Base-by-base conservation (phyloP, 805 yeast genomes). In the Kluyveromyces starmeri region DNA sequence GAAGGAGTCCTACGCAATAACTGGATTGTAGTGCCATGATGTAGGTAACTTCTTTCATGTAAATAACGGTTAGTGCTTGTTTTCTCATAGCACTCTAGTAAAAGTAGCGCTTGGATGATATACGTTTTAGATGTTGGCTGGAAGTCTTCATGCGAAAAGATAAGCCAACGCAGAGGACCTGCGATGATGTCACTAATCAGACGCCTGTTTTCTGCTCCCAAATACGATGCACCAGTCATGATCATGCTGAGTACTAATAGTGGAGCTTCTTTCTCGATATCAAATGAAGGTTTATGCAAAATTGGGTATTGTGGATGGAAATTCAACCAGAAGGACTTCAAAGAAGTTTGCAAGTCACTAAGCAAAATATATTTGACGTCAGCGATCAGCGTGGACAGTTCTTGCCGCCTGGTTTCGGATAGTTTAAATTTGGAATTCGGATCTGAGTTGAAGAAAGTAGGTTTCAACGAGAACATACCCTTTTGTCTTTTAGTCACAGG, bases 1-100 rank as follows among this genome's bases (percentile, higher is more conserved):
- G 81, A 71, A 1, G 94, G 84, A 0, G 84, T 74, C 45, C 95
- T 65, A 44, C 94, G 62, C 32, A 84, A 59, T 27, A 84, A 59
- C 55, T 84, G 95, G 26, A 83, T 76, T 0, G 88, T 76, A 0
- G 94, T 80, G 4, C 92, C 95, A 54, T 84, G 95, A 51, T 85
- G 94, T 14, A 85, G 61, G 55, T 80, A 89, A 0, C 84, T 82
- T 31, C 95, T 59, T 58, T 84, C 95, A 52, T 84, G 95, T 46
- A 82, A 56, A 26, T 62, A 60, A 46, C 95, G 62, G 28, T 73
- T 70, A 0, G 84, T 65, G 45, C 80, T 76, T 40, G 79, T 70
- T 59, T 84, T 82, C 52, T 84, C 95, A 50, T 75, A 78, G 59
- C 78, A 75, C 50, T 84, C 95, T n/a, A 85, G 53, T 42, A 85